Evolutionary conservation across 1,139 yeast genomes (phyloP), one percentile per base, ranked within the genome.

Genomic region (Saccharomycopsis crataegensis): DNA sequence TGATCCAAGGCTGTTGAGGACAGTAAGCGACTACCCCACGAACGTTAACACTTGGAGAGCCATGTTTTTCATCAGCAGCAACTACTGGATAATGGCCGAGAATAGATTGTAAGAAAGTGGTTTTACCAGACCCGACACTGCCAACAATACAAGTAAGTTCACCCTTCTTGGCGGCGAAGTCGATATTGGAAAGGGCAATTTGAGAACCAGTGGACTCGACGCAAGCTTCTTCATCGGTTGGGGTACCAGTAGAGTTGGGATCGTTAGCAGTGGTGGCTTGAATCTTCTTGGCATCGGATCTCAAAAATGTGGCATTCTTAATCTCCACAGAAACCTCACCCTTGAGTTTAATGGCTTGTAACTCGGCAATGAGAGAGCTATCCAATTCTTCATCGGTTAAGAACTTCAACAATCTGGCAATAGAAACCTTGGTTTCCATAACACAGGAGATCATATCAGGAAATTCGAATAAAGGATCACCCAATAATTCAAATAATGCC

Each of bases 71-170:
- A 65, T 65, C 63, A 31, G 31, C 81, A 72, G 65, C 71, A 42
- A 59, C 60, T 54, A 72, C 67, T 53, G 73, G 70, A 52, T 80
- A 65, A 56, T 80, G 83, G 1, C 94, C 91, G 41, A 85, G 67
- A 5, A 86, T 62, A 8, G 86, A 74, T 60, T 78, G 77, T 42
- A 86, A 65, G 46, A 87, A 70, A 0, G 93, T 82, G 0, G 91
- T 76, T 62, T 87, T 87, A 51, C 96, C 96, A n/a, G 87, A 65
- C 7, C 96, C 96, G 42, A 88, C 94, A 60, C 77, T 75, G n/a
- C 96, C 96, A 43, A 86, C 83, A 50, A 88, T 70, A 67, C 95
- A 85, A 1, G 83, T 74, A 47, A 88, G 70, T 52, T 78, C 77
- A 12, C 89, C 88, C 58, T 77, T 77, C 16, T 65, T 70, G 1